Conservation (phyloP, 106 monocot genomes). For the Allium fistulosum region DNA sequence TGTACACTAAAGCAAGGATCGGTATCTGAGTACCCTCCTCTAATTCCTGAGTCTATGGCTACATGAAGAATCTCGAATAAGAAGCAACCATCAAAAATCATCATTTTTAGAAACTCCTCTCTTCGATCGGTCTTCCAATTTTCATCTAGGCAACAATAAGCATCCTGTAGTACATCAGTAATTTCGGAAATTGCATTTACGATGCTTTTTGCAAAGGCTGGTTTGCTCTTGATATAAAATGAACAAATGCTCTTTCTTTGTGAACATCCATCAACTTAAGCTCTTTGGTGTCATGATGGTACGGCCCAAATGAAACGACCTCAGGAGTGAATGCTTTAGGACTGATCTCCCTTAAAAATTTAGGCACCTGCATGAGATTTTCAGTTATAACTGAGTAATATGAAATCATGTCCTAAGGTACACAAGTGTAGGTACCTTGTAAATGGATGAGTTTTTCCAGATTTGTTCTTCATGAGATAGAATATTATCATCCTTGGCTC, state of each 20-base stretch:
- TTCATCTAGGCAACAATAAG: not conserved
- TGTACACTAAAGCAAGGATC: conserved; percentile 16
- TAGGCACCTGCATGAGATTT: not conserved
- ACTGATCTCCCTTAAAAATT: conserved; percentile 8
- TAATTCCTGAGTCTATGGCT: too few species aligned
- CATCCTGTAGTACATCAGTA: not conserved
- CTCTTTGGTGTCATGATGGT: not conserved
- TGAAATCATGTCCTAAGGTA: too few species aligned
- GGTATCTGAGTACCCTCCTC: not conserved
- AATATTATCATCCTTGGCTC: not conserved
- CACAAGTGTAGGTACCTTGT: conserved; percentile 3
- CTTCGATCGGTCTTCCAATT: not conserved
- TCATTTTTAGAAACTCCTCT: conserved; percentile 23
- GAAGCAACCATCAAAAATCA: conserved; percentile 45
- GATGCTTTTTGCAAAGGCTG: not conserved
- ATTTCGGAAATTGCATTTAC: not conserved
- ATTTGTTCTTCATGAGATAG: not conserved
- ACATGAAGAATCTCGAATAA: conserved; percentile 19
- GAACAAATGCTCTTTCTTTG: conserved; percentile 3
- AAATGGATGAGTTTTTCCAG: conserved; percentile 1
- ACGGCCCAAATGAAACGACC: conserved; percentile 3
- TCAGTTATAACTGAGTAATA: too few species aligned
- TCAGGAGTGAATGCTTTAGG: not conserved
- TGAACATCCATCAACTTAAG: conserved; percentile 4
- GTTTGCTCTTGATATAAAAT: not conserved